These are phyloP conservation scores for Pichia terricola DNA, from an alignment of 1,139 yeast species.

Conservation along the genomic window DNA sequence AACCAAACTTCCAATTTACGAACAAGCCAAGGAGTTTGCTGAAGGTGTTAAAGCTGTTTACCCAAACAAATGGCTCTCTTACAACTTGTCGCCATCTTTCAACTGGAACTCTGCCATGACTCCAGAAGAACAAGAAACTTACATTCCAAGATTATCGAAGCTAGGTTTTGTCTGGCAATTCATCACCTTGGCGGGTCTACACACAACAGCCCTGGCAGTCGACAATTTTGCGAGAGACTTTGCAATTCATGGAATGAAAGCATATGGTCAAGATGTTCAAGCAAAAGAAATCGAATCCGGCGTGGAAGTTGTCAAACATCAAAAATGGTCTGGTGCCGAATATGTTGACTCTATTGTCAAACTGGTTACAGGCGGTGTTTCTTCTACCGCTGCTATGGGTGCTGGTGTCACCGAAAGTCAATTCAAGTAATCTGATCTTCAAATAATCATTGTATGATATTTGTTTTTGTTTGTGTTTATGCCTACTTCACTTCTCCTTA, in stretches of 20 bases:
- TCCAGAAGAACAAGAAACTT: conserved; percentile 78
- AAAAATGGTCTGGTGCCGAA: conserved; percentile 99
- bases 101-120: conserved; percentile 97
- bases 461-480: neutral
- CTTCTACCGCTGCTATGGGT: conserved; percentile 98
- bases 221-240: conserved; percentile 78
- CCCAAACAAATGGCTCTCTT: conserved; percentile 93
- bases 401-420: conserved; percentile 97
- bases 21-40: conserved; percentile 91
- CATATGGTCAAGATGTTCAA: conserved; percentile 83
- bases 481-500: neutral
- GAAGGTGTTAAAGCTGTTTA: conserved; percentile 73
- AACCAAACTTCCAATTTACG: conserved; percentile 88
- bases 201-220: conserved; percentile 88
- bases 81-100: conserved; percentile 93
- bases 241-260: conserved; percentile 84
- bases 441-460: no score
- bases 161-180: conserved; percentile 98
- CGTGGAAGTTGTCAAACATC: conserved; percentile 95
- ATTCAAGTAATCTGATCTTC: conserved; percentile 38
- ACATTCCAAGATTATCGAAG: conserved; percentile 76
- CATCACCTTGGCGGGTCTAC: conserved; percentile 94
- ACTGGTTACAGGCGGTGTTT: conserved; percentile 89
- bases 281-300: conserved; percentile 80
- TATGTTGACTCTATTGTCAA: conserved; percentile 87